phyloP scores from a whole-genome alignment of 169 alveolate genomes.

The Prorocentrum cordatum region DNA sequence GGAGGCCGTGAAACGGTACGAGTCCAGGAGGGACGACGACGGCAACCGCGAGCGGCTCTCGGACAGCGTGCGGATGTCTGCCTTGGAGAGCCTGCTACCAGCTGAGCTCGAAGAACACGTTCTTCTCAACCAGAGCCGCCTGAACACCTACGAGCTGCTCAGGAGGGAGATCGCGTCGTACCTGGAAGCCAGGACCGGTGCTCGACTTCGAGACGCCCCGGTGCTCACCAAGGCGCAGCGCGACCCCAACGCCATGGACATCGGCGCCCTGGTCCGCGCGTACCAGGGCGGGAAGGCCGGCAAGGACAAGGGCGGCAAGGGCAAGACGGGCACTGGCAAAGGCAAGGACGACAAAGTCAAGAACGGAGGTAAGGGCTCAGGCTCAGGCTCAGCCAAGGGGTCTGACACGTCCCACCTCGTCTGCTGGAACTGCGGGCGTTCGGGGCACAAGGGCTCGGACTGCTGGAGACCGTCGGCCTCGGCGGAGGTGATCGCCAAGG shows the following conservation, averaged over 20 bases:
- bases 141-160: neutral
- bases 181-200: neutral
- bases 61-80: neutral
- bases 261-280: neutral
- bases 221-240: too few relatives aligned
- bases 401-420: too few relatives aligned
- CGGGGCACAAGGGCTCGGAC: too few relatives aligned
- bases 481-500: too few relatives aligned
- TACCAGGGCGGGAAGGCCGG: neutral
- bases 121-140: neutral
- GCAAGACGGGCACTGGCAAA: neutral
- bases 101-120: neutral
- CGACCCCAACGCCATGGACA: too few relatives aligned
- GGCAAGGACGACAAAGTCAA: neutral
- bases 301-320: neutral
- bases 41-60: neutral
- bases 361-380: neutral
- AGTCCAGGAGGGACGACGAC: neutral
- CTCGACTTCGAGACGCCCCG: too few relatives aligned
- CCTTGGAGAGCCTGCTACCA: neutral
- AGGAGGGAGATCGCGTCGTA: neutral
- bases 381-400: neutral
- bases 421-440: too few relatives aligned
- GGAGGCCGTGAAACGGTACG: neutral
- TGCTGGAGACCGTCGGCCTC: too few relatives aligned